Evolutionary conservation across 2,329 filamentous ascomycete genomes (phyloP), one percentile per base, ranked within the genome.

Genomic region (Didymella arachidicola): DNA sequence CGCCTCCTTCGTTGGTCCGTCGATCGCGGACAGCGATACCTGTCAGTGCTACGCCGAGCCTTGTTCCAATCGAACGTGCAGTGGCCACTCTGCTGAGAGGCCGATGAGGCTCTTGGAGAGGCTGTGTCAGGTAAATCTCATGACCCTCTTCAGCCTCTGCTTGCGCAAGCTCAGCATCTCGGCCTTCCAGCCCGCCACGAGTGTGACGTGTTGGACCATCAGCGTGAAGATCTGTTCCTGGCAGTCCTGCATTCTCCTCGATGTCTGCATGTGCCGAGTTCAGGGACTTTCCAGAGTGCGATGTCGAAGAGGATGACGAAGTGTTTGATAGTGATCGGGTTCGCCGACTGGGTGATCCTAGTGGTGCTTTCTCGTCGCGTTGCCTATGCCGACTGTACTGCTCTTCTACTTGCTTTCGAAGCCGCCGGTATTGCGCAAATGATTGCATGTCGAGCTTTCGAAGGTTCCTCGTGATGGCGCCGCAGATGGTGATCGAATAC

Each of bases 11-110:
- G 26, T 70, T 66, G 8, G 75, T 77, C 5, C 58, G 70, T 11
- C 76, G 68, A 32, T 70, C 67, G 34, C 77, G 72, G 10, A 77
- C 71, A 27, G 76, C 62, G 47, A 79, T 72, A 39, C 77, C 77
- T 2, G 76, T 78, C 19, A 79, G 55, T 4, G 71, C 64, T 12
- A 59, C 57, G 0, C 76, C 76, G 1, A 79, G 66, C n/a, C 70
- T 70, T 1, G 71, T 71, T 7, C 74, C 71, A 14, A 63, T 57
- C 8, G 72, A 74, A 19, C 70, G 66, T 26, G 71, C 70, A 0
- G 73, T 77, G 5, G 66, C 53, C 48, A 51, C 30, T 32, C 57
- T 19, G 22, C 51, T 55, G n/a, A 55, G 27, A 7, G 47, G 30
- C 11, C 36, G 51, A 1, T 18, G 11, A 6, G 19, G 42, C 6